These are phyloP conservation scores for Claviceps pazoutovae DNA, from an alignment of 2,329 filamentous ascomycete genomes.

Conservation along the genomic window DNA sequence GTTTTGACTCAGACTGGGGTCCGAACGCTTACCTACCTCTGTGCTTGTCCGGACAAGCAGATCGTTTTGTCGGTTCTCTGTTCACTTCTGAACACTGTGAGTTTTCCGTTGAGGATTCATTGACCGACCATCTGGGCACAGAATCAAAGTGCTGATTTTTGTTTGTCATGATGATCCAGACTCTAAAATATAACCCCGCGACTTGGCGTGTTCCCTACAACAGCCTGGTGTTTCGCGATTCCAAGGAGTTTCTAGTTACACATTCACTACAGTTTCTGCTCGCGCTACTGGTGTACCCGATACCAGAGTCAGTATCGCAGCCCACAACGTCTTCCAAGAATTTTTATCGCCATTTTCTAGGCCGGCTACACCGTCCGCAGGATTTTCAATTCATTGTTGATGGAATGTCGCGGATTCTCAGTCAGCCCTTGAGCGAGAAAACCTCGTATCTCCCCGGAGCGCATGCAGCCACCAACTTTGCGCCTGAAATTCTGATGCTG, in stretches of 20 bases:
- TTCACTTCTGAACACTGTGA: conserved; percentile 83
- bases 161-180: conserved; percentile 46
- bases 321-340: conserved; percentile 58
- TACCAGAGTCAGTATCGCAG: conserved; percentile 59
- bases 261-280: conserved; percentile 88
- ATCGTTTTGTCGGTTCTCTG: conserved; percentile 80
- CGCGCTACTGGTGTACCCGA: conserved; percentile 70
- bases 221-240: conserved; percentile 79
- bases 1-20: conserved; percentile 71
- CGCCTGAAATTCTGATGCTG: conserved; percentile 89
- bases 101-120: conserved; percentile 14
- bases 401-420: conserved; percentile 82
- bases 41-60: conserved; percentile 80
- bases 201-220: conserved; percentile 92
- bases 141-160: too few relatives aligned
- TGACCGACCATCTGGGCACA: too few relatives aligned
- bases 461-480: conserved; percentile 69
- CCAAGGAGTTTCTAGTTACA: conserved; percentile 79
- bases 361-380: conserved; percentile 78
- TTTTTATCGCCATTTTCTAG: conserved; percentile 83
- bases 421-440: conserved; percentile 82
- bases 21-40: conserved; percentile 75
- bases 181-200: conserved; percentile 89
- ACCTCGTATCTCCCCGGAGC: conserved; percentile 77
- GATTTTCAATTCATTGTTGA: conserved; percentile 97